Evolutionary conservation across 2,329 filamentous ascomycete species (phyloP), one percentile per base, ranked within the genome.

Genomic region (Bipolaris cookei): DNA sequence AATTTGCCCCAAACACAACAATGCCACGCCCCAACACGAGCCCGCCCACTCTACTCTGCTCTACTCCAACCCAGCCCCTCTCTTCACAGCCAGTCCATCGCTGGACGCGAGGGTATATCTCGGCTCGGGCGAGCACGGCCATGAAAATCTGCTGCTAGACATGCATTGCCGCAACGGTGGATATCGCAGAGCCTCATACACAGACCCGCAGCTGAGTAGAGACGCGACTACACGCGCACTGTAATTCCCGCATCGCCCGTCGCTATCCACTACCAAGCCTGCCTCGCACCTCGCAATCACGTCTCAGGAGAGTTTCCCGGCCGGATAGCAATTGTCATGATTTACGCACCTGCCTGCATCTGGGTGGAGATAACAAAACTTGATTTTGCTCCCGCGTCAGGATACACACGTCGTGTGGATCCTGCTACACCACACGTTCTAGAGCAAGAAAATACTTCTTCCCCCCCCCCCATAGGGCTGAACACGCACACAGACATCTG

Each of bases 391-490:
- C n/a, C 20, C 18, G 13, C 16, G 20, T 28, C 10, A 7, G 14
- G 23, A 28, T 28, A 18, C 38, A 39, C 18, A 11, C 13, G 16
- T 7, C 20, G 20, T 39, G 47, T 16, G 10, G 4, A 23, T 18
- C 44, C 44, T 35, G 44, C 30, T 46, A 34, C 43, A 23, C 20
- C 18, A 30, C 7, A 3, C 23, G 42, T 54, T 57, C 50, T 58
- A 48, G 51, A 58, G 55, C 55, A 41, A 45, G 14, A 35, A 39
- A 39, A 39, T 21, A 14, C 18, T 10, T 20, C 18, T 4, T 16
- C 14, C 8, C 38, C 16, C 54, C 56, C 55, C 23, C 57, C 18
- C 10, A 37, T 64, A 68, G 59, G 66, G 64, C 66, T 68, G 64
- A 66, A 51, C 30, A 34, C 28, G 38, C 54, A 44, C 38, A 44